phyloP scores from a whole-genome alignment of 805 yeast species.

The Clavispora phyllophila region DNA sequence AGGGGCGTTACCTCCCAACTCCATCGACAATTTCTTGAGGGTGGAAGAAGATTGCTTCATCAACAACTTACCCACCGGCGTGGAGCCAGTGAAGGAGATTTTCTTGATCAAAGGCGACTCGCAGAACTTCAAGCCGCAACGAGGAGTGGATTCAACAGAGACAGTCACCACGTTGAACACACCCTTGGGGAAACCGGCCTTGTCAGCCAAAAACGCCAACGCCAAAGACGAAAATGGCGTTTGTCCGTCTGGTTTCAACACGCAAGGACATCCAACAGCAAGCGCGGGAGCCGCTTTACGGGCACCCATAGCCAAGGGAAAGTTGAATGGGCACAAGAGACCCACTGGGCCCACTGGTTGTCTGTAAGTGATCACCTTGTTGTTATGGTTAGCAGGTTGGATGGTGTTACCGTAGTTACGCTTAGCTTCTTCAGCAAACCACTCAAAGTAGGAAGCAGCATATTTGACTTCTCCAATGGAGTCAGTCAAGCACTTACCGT shows the following conservation, averaged over 20 bases:
- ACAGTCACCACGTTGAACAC: conserved; percentile 46
- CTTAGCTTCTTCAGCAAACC: conserved; percentile 52
- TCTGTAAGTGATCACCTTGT: conserved; percentile 48
- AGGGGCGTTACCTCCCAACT: conserved; percentile 81
- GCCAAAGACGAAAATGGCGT: conserved; percentile 61
- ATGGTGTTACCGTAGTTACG: conserved; percentile 52
- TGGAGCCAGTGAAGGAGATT: conserved; percentile 76
- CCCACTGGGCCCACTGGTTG: conserved; percentile 65
- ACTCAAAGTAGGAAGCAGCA: conserved; percentile 47
- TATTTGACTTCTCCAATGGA: conserved; percentile 53
- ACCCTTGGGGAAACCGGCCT: conserved; percentile 61
- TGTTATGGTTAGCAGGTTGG: conserved; percentile 47
- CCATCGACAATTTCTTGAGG: conserved; percentile 66
- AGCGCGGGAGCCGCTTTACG: conserved; percentile 62
- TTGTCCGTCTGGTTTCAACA: conserved; percentile 57
- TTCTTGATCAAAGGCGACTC: conserved; percentile 54
- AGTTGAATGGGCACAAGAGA: conserved; percentile 62
- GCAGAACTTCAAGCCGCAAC: conserved; percentile 47
- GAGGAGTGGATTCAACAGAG: conserved; percentile 47
- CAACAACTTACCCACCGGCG: conserved; percentile 63
- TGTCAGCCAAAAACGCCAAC: conserved; percentile 46
- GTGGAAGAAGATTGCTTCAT: conserved; percentile 58
- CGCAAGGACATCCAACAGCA: conserved; percentile 61
- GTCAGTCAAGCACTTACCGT: conserved; percentile 53
- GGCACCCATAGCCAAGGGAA: conserved; percentile 64